Evolutionary conservation across 768 basidiomycete genomes (phyloP).

Genomic region (Mycena capillaripes): DNA sequence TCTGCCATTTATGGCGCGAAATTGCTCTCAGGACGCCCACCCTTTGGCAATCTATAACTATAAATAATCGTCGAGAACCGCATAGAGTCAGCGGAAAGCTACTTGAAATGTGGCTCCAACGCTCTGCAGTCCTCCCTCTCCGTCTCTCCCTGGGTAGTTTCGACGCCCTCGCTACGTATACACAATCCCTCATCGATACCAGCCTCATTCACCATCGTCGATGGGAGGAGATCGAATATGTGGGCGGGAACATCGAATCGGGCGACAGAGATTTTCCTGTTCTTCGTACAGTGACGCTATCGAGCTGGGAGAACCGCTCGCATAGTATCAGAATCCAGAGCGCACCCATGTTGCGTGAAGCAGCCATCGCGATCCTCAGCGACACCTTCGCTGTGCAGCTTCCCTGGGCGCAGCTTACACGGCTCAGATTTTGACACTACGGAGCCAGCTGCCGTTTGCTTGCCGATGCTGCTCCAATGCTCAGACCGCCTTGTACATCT

Average conservation of each 20-base stretch:
- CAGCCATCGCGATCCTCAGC: not conserved
- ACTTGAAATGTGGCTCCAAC: not conserved
- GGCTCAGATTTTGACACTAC: not conserved
- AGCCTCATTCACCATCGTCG: not conserved
- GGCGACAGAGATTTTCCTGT: not conserved
- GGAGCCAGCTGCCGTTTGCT: not conserved
- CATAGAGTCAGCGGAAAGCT: not conserved
- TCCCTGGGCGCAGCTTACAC: conserved; percentile 10
- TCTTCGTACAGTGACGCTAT: not conserved
- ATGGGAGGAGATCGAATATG: conserved; percentile 4
- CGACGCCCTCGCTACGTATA: too few species aligned
- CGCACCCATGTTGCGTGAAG: conserved; percentile 3
- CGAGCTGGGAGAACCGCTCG: too few species aligned
- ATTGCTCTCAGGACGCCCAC: conserved; percentile 1
- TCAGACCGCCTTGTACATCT: not conserved
- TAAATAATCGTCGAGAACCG: not conserved
- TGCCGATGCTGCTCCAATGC: not conserved
- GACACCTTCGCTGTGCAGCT: not conserved
- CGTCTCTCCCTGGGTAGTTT: not conserved
- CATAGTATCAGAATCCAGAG: not conserved
- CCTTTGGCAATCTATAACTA: conserved; percentile 2
- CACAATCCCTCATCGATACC: not conserved
- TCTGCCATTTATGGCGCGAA: not conserved
- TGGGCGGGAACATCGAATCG: not conserved
- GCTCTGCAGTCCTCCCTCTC: not conserved